Conservation (phyloP, 2,329 filamentous ascomycete genomes). For the Neospermospora avenae region DNA sequence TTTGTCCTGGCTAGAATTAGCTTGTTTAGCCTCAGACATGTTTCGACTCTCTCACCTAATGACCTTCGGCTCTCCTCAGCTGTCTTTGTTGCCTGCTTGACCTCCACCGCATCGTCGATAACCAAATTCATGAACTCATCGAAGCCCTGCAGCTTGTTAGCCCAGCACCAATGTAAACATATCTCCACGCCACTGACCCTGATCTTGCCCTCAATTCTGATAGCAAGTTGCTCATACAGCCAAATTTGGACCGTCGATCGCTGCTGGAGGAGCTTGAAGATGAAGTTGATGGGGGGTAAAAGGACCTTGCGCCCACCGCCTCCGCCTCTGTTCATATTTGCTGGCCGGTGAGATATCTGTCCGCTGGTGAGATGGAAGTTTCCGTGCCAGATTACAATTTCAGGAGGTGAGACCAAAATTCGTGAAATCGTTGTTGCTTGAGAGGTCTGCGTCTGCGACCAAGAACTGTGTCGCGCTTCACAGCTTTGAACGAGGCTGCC, state of each 20-base stretch:
- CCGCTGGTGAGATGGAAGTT: background rate
- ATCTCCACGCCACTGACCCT: slow-evolving; percentile 56
- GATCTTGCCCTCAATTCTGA: slow-evolving; percentile 95
- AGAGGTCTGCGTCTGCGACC: background rate
- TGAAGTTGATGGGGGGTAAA: slow-evolving; percentile 79
- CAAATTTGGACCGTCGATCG: slow-evolving; percentile 86
- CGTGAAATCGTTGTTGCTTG: background rate
- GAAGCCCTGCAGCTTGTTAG: slow-evolving; percentile 65
- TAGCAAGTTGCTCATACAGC: slow-evolving; percentile 93
- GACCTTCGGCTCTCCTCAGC: slow-evolving; percentile 75
- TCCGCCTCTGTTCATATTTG: slow-evolving; percentile 36
- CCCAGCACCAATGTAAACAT: background rate
- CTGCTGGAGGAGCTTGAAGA: slow-evolving; percentile 82
- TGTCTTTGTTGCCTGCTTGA: slow-evolving; percentile 78
- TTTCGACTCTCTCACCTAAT: slow-evolving; percentile 57
- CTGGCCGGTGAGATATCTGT: background rate
- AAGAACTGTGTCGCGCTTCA: background rate
- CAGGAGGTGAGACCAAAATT: background rate
- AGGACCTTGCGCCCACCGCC: slow-evolving; percentile 59
- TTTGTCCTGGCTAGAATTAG: slow-evolving; percentile 49
- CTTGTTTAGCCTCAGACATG: background rate
- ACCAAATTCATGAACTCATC: slow-evolving; percentile 99
- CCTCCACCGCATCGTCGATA: slow-evolving; percentile 91
- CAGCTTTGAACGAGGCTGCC: slow-evolving; percentile 7
- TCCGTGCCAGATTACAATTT: background rate